Base-by-base conservation (phyloP, 177 flowering plant genomes). In the Vitis hybrid region DNA sequence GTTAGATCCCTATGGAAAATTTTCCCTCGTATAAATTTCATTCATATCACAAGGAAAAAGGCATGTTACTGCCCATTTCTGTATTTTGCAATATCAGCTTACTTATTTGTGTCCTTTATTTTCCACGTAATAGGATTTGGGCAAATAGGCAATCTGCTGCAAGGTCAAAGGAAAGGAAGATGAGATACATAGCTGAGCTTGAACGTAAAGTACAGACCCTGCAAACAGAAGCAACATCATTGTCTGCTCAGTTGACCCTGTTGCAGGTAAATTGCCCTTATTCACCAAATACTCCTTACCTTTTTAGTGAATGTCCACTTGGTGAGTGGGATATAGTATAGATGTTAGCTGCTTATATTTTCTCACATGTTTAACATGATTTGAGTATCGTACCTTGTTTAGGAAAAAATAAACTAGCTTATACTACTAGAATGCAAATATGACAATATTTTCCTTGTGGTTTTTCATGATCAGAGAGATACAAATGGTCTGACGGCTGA, bases 141-240 rank as follows among this genome's bases (percentile, higher is more conserved):
- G 98, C 98, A 65, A 95, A 95, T 73, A 82, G 99, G 86, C 99
- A 95, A 76, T 95, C 99, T 58, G 99, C 99, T 73, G 97, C 99
- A 50, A 89, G 99, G 78, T 95, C 99, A 19, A 95, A 95, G 77
- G 99, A 95, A 75, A 90, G 99, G 78, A 95, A 95, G 79, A 92
- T 94, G 97, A 87, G 99, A 38, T 95, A 95, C 77, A 95, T 95
- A 74, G 88, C 96, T 67, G 98, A 95, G 81, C 96, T 95, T 69
- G 98, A 95, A 78, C 77, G 95, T 74, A 95, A 95, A 81, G 89
- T 95, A 33, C 97, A 93, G 81, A 85, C 96, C 19, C 74, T 95
- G 78, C 98, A 95, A 84, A 88, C 94, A n/a, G 99, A 93, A 82
- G 94, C 98, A 54, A 93, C 98, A 38, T 86, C 99, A 5, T 81